These are phyloP conservation scores for Dentipellis fragilis DNA, from an alignment of 768 basidiomycete genomes.

Conservation along the genomic window DNA sequence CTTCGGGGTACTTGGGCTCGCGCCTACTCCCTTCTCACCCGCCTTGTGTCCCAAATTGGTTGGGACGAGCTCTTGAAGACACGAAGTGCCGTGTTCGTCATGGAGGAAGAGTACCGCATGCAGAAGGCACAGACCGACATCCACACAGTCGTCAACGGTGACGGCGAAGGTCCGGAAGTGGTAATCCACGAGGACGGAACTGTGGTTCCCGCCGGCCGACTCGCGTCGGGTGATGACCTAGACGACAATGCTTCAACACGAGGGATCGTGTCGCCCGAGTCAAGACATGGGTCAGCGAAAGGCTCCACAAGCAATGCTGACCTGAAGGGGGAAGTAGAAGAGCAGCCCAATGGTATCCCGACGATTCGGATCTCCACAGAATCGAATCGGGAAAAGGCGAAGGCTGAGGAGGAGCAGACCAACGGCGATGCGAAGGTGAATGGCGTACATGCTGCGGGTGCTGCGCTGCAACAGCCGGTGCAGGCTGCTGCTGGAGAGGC, in stretches of 20 bases:
- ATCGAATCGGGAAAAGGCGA: conserved; percentile 39
- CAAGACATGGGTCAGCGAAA: conserved; percentile 15
- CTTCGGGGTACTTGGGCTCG: conserved; percentile 93
- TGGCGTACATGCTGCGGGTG: conserved; percentile 17
- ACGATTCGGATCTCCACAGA: conserved; percentile 52
- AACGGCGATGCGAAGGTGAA: conserved; percentile 31
- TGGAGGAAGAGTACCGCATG: conserved; percentile 99
- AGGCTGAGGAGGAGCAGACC: conserved; percentile 28
- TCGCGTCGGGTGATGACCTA: conserved; percentile 18
- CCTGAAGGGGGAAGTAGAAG: conserved; percentile 14
- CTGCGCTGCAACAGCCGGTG: conserved; percentile 30
- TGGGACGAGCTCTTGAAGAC: conserved; percentile 98
- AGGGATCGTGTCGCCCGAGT: conserved; percentile 38
- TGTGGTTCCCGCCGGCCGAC: conserved; percentile 18
- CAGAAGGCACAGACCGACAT: conserved; percentile 80
- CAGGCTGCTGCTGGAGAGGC: conserved; percentile 28
- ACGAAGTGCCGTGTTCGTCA: conserved; percentile 92
- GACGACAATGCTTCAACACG: conserved; percentile 69
- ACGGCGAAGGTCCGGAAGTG: conserved; percentile 3
- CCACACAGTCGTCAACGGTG: conserved; percentile 23
- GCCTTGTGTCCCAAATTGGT: conserved; percentile 88
- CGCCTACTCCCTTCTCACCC: conserved; percentile 84
- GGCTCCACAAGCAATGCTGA: conserved; percentile 11
- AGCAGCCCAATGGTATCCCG: conserved; percentile 31
- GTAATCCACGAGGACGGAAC: conserved; percentile 60